Conservation (phyloP, 2,329 filamentous ascomycete genomes). For the Mollisiaceae sp. region DNA sequence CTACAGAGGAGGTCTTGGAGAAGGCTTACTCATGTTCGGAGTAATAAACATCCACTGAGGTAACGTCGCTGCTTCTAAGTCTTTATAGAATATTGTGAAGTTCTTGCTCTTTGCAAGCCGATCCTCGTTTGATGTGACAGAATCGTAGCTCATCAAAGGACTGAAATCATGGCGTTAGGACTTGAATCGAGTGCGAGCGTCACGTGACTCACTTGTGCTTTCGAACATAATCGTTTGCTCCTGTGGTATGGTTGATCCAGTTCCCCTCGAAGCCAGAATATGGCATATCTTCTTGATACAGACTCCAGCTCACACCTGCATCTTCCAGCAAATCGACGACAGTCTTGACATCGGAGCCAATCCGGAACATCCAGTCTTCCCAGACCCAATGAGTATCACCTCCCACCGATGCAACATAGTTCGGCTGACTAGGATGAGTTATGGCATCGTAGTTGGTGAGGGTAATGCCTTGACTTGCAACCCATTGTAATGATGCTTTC, state of each 20-base stretch:
- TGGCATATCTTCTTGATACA: slow-evolving; percentile 79
- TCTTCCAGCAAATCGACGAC: slow-evolving; percentile 56
- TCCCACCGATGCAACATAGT: slow-evolving; percentile 72
- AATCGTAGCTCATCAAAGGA: slow-evolving; percentile 66
- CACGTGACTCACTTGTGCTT: slow-evolving; percentile 68
- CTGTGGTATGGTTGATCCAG: slow-evolving; percentile 67
- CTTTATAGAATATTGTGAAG: slow-evolving; percentile 69
- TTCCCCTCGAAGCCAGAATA: slow-evolving; percentile 73
- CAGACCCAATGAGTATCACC: slow-evolving; percentile 74
- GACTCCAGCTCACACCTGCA: slow-evolving; percentile 59
- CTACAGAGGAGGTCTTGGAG: background rate
- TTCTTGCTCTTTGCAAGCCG: slow-evolving; percentile 76
- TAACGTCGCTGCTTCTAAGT: slow-evolving; percentile 65
- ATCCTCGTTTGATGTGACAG: slow-evolving; percentile 60
- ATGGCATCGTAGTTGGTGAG: slow-evolving; percentile 65
- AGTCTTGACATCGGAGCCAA: slow-evolving; percentile 62
- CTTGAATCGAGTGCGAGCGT: no score
- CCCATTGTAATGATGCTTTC: slow-evolving; percentile 54
- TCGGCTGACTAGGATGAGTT: slow-evolving; percentile 76
- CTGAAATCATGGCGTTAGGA: slow-evolving; percentile 19
- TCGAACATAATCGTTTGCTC: slow-evolving; percentile 76
- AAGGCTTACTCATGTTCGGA: slow-evolving; percentile 65
- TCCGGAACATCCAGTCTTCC: slow-evolving; percentile 65
- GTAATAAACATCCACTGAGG: slow-evolving; percentile 78
- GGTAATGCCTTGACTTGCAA: slow-evolving; percentile 65